Conservation (phyloP, 108 stramenopile species). For the Epipyxis sp. region DNA sequence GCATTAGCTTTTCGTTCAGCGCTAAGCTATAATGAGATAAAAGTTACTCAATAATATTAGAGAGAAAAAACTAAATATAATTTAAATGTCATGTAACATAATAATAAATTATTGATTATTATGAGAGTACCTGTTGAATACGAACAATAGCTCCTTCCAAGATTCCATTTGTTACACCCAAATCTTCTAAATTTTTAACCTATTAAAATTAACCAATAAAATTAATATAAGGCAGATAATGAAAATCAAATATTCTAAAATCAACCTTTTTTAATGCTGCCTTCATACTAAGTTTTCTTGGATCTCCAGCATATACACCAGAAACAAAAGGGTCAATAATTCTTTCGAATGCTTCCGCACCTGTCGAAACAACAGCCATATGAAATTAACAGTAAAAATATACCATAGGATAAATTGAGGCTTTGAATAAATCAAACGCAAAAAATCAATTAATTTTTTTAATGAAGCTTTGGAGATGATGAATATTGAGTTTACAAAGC, state of each 20-base stretch:
- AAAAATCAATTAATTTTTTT: too few species aligned
- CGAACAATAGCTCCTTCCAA: slow-evolving; percentile 49
- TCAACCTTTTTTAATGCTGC: slow-evolving; percentile 84
- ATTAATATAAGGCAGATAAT: too few species aligned
- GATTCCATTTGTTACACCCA: slow-evolving; percentile 34
- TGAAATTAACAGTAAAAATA: too few species aligned
- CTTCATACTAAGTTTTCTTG: slow-evolving; percentile 76
- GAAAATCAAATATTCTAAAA: too few species aligned
- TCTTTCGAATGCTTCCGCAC: slow-evolving; percentile 78
- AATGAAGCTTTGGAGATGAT: too few species aligned
- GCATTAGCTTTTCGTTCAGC: slow-evolving; percentile 7
- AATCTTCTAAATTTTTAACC: slow-evolving; percentile 45
- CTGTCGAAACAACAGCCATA: too few species aligned
- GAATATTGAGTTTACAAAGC: neutral
- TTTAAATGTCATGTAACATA: neutral
- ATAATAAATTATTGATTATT: neutral
- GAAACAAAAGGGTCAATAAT: slow-evolving; percentile 92
- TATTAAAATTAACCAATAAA: too few species aligned
- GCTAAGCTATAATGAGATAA: too few species aligned
- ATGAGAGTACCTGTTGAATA: slow-evolving; percentile 36
- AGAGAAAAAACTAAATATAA: slow-evolving; percentile 9
- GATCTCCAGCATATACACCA: slow-evolving; percentile 95
- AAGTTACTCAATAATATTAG: neutral
- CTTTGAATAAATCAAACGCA: too few species aligned
- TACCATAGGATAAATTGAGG: too few species aligned